Evolutionary conservation across 2,329 filamentous ascomycete species (phyloP).

Genomic region (Scedosporium dehoogii): DNA sequence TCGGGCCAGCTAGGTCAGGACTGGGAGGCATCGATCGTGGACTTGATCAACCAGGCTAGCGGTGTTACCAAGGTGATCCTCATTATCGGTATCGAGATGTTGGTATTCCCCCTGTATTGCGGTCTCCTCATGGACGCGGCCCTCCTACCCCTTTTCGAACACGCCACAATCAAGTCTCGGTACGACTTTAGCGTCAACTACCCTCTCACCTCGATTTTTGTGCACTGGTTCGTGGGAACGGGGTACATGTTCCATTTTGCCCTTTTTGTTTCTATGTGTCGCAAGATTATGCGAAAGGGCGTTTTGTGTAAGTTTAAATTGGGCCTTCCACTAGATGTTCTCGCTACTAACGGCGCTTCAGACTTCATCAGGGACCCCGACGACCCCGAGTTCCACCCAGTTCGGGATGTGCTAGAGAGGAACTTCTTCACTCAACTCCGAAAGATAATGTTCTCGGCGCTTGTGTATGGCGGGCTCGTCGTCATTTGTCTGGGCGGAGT

Average conservation of each 20-base stretch:
- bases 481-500: conserved; percentile 90
- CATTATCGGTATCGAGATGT: conserved; percentile 99
- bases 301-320: conserved; percentile 63
- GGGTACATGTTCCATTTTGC: conserved; percentile 99
- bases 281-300: conserved; percentile 91
- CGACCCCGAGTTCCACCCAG: conserved; percentile 95
- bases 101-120: conserved; percentile 92
- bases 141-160: conserved; percentile 78
- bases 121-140: conserved; percentile 83
- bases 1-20: conserved; percentile 43
- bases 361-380: conserved; percentile 97
- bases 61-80: conserved; percentile 96
- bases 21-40: conserved; percentile 69
- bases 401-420: conserved; percentile 89
- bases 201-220: conserved; percentile 84
- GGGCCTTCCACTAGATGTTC: background rate
- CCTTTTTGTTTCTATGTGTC: conserved; percentile 96
- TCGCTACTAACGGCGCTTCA: conserved; percentile 19
- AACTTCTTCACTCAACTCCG: conserved; percentile 86
- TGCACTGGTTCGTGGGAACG: conserved; percentile 97
- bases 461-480: conserved; percentile 90
- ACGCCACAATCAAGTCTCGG: conserved; percentile 66
- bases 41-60: conserved; percentile 82
- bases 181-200: conserved; percentile 67
- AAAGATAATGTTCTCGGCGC: conserved; percentile 91